phyloP scores from a whole-genome alignment of 192 early-diverging fungal genomes.

The Coemansia sp. region DNA sequence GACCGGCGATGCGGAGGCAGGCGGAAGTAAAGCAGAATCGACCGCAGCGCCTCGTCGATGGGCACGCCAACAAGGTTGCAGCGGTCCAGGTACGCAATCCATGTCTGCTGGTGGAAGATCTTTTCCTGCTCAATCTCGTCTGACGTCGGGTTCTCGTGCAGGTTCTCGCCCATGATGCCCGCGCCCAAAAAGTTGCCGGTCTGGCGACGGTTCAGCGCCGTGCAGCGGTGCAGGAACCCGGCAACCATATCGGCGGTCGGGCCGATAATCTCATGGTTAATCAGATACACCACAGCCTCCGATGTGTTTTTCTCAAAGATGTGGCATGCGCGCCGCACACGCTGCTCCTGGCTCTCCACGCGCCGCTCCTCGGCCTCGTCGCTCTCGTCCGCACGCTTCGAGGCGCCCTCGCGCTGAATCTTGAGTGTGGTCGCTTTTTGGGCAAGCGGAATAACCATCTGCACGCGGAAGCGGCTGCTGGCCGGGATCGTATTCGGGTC shows the following conservation, averaged over 20 bases:
- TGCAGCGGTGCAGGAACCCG: constrained; percentile 51
- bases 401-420: constrained; percentile 39
- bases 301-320: constrained; percentile 51
- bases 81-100: constrained; percentile 46
- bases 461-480: constrained; percentile 37
- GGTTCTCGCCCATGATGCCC: constrained; percentile 48
- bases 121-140: constrained; percentile 52
- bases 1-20: constrained; percentile 41
- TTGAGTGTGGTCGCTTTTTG: constrained; percentile 19
- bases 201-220: constrained; percentile 51
- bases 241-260: constrained; percentile 41
- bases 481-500: constrained; percentile 21
- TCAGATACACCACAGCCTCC: constrained; percentile 47
- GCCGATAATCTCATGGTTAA: constrained; percentile 49
- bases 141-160: constrained; percentile 39
- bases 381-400: constrained; percentile 43
- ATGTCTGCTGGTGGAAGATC: constrained; percentile 50
- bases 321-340: constrained; percentile 45
- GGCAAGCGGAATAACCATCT: constrained; percentile 42
- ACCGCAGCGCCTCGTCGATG: constrained; percentile 52
- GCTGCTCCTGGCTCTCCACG: constrained; percentile 44
- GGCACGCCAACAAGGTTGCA: constrained; percentile 49
- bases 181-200: constrained; percentile 46
- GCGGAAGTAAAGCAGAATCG: constrained; percentile 47
- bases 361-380: constrained; percentile 46